Conservation (phyloP, 305 asterid genomes). For the Fraxinus velutina region DNA sequence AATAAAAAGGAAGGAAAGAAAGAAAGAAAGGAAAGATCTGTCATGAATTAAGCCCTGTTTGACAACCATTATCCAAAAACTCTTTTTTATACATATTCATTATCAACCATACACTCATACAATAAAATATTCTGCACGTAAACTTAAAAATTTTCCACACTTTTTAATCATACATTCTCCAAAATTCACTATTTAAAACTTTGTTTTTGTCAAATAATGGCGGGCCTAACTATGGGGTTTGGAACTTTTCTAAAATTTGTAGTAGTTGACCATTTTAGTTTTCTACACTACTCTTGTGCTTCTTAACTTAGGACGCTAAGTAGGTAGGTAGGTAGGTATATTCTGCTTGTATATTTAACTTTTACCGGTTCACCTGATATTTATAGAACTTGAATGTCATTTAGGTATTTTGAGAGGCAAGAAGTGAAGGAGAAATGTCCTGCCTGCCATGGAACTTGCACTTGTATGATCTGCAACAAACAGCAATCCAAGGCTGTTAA, state of each 20-base stretch:
- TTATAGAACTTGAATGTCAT: slow-evolving; percentile 24
- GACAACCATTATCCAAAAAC: background rate
- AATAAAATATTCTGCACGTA: too few relatives aligned
- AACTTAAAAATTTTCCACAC: background rate
- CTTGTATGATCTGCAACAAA: slow-evolving; percentile 66
- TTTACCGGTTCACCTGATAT: slow-evolving; percentile 6
- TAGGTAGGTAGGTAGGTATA: background rate
- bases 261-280: background rate
- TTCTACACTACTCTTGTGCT: background rate
- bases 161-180: background rate
- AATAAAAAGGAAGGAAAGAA: background rate
- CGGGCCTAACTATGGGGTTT: background rate
- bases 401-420: slow-evolving; percentile 65
- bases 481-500: slow-evolving; percentile 34
- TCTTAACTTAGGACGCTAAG: background rate
- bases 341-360: background rate
- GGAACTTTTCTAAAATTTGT: background rate
- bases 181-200: background rate
- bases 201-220: background rate
- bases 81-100: background rate
- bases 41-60: background rate
- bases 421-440: slow-evolving; percentile 77
- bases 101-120: background rate
- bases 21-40: background rate
- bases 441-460: slow-evolving; percentile 71